These are phyloP conservation scores for Fusarium begoniae DNA, from an alignment of 2,329 filamentous ascomycete species.

Conservation along the genomic window DNA sequence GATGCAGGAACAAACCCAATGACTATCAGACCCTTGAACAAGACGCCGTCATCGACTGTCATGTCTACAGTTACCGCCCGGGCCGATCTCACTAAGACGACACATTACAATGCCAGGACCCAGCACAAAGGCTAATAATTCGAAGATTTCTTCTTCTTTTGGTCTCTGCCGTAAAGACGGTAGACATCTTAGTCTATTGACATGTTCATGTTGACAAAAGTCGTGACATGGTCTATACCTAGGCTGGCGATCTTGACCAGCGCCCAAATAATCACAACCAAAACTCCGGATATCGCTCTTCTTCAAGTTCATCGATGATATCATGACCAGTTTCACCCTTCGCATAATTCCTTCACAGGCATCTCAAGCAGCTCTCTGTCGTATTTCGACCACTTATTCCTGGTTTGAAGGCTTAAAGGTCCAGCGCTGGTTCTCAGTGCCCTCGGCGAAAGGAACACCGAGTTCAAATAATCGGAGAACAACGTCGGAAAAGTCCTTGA, in stretches of 20 bases:
- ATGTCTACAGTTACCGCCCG: slow-evolving; percentile 3
- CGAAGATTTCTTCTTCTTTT: background rate
- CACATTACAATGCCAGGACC: background rate
- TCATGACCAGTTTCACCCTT: slow-evolving; percentile 31
- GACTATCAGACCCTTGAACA: background rate
- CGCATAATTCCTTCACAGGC: slow-evolving; percentile 23
- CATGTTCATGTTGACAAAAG: background rate
- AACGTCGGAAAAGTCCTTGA: slow-evolving; percentile 87
- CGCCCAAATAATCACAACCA: slow-evolving; percentile 37
- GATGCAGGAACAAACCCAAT: slow-evolving; percentile 24
- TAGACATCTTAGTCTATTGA: background rate
- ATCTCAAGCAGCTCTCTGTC: background rate
- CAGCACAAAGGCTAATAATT: background rate
- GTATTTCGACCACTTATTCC: slow-evolving; percentile 37
- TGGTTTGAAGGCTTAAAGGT: slow-evolving; percentile 68
- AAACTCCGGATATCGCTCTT: slow-evolving; percentile 45
- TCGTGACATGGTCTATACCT: slow-evolving; percentile 9
- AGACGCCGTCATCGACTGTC: slow-evolving; percentile 1
- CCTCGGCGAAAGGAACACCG: slow-evolving; percentile 85
- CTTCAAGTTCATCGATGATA: slow-evolving; percentile 23
- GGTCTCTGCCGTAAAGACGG: background rate
- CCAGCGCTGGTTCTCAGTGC: slow-evolving; percentile 64
- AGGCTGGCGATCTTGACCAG: slow-evolving; percentile 16
- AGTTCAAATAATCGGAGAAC: slow-evolving; percentile 89
- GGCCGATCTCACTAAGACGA: background rate